Percentiles rank a stretch among this genome's conserved stretches.
Evolutionary conservation across 768 basidiomycete genomes (phyloP).

Genomic region (Podaxis sp.): DNA sequence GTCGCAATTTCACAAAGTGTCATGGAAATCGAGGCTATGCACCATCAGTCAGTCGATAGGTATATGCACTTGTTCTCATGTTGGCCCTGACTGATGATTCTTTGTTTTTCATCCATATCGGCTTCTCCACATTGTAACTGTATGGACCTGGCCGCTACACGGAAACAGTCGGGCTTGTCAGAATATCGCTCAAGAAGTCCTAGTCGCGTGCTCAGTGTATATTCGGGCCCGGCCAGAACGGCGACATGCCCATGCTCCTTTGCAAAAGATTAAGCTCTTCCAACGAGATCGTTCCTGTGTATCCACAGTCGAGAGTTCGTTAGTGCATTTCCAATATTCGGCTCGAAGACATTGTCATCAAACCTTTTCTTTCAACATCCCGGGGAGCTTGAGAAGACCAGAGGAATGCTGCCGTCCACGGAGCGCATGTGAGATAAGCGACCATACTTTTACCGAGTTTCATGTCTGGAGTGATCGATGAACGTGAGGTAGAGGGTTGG

Average conservation of each 20-base stretch:
- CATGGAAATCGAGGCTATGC: slow-evolving; percentile 66
- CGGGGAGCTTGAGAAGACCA: slow-evolving; percentile 6
- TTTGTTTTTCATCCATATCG: slow-evolving; percentile 52
- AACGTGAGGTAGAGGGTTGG: neutral
- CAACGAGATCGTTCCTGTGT: neutral
- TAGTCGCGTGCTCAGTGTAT: slow-evolving; percentile 14
- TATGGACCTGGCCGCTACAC: slow-evolving; percentile 40
- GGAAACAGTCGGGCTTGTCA: slow-evolving; percentile 57
- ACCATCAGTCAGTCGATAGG: neutral
- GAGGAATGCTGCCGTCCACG: neutral
- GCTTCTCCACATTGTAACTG: slow-evolving; percentile 49
- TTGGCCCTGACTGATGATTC: slow-evolving; percentile 45
- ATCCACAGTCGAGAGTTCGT: neutral
- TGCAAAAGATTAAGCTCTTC: slow-evolving; percentile 4
- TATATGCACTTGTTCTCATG: neutral
- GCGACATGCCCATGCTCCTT: slow-evolving; percentile 1
- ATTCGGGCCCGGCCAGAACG: neutral
- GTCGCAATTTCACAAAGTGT: slow-evolving; percentile 79
- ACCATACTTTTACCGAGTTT: neutral
- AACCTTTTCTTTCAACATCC: neutral
- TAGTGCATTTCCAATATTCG: neutral
- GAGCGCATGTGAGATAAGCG: neutral
- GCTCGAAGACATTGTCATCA: neutral
- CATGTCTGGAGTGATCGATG: neutral
- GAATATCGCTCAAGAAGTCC: slow-evolving; percentile 34